Conservation (phyloP, 768 basidiomycete genomes). For the Lactarius sanguifluus region DNA sequence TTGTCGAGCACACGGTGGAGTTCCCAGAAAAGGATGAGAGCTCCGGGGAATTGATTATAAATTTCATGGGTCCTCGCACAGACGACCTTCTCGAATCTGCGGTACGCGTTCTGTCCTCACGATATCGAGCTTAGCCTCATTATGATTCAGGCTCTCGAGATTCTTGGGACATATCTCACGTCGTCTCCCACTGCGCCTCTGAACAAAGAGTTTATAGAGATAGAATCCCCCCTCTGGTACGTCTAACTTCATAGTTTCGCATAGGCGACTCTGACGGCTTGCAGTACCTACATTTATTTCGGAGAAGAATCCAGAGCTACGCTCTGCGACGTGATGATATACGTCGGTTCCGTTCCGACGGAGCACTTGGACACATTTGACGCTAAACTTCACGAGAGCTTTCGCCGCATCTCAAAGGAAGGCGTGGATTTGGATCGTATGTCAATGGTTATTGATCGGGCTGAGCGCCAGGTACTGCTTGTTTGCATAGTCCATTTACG, state of each 20-base stretch:
- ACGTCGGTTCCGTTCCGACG: constrained; percentile 79
- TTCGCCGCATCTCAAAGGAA: constrained; percentile 65
- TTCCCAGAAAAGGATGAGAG: constrained; percentile 98
- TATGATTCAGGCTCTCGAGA: constrained; percentile 65
- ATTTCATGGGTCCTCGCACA: constrained; percentile 75
- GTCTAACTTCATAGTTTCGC: constrained; percentile 27
- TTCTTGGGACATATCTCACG: constrained; percentile 86
- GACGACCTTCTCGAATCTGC: constrained; percentile 71
- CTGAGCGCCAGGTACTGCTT: constrained; percentile 72
- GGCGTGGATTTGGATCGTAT: constrained; percentile 92
- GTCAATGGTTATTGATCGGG: constrained; percentile 79
- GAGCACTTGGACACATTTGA: constrained; percentile 76
- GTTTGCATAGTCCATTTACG: constrained; percentile 1
- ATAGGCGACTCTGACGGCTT: constrained; percentile 17
- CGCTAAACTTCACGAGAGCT: constrained; percentile 61
- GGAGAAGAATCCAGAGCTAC: constrained; percentile 74
- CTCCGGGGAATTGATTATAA: constrained; percentile 80
- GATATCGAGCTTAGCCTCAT: constrained; percentile 3
- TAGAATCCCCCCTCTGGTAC: constrained; percentile 84
- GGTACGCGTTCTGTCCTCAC: constrained; percentile 39
- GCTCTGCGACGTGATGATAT: constrained; percentile 69
- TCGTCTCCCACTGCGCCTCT: constrained; percentile 78
- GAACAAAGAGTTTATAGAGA: constrained; percentile 92
- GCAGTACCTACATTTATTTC: constrained; percentile 83
- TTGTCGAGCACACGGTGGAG: constrained; percentile 67